Percentiles rank a stretch among this genome's conserved stretches.
phyloP scores from a whole-genome alignment of 2,329 filamentous ascomycete genomes.

The Epicoccum sorghinum region DNA sequence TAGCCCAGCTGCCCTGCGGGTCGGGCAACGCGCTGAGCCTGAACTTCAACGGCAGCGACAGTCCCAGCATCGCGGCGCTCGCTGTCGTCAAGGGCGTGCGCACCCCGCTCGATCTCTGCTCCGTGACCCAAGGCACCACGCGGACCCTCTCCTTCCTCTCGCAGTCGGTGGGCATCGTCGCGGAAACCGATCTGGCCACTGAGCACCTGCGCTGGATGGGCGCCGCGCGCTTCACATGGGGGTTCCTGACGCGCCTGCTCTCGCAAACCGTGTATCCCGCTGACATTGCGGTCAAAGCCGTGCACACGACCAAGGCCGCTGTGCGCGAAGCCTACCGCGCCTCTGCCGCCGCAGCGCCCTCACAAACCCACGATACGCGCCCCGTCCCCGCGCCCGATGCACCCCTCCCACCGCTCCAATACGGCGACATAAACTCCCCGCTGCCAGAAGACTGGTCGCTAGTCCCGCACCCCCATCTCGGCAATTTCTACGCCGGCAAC shows the following conservation, averaged over 20 bases:
- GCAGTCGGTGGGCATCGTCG: slow-evolving; percentile 86
- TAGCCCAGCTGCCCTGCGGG: slow-evolving; percentile 88
- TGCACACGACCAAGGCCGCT: slow-evolving; percentile 73
- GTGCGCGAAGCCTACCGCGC: slow-evolving; percentile 74
- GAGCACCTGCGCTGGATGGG: slow-evolving; percentile 96
- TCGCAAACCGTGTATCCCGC: slow-evolving; percentile 83
- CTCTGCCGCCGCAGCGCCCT: slow-evolving; percentile 31
- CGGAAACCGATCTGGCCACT: slow-evolving; percentile 87
- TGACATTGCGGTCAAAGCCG: slow-evolving; percentile 84
- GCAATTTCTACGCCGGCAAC: slow-evolving; percentile 94
- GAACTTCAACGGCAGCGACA: slow-evolving; percentile 84
- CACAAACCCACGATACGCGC: slow-evolving; percentile 26
- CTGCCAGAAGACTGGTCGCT: slow-evolving; percentile 79
- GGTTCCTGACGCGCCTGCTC: slow-evolving; percentile 78
- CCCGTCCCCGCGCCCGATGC: slow-evolving; percentile 23
- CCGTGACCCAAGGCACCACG: slow-evolving; percentile 79
- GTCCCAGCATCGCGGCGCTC: slow-evolving; percentile 76
- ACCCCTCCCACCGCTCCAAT: slow-evolving; percentile 73
- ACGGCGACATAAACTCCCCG: slow-evolving; percentile 79
- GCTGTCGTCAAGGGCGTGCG: slow-evolving; percentile 84
- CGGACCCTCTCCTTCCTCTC: slow-evolving; percentile 87
- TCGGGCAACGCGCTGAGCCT: slow-evolving; percentile 93
- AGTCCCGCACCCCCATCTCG: slow-evolving; percentile 75
- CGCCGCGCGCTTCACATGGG: slow-evolving; percentile 79
- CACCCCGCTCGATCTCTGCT: slow-evolving; percentile 85